Evolutionary conservation across 176 grass and related monocot genomes (phyloP).

Genomic region (Lolium rigidum): DNA sequence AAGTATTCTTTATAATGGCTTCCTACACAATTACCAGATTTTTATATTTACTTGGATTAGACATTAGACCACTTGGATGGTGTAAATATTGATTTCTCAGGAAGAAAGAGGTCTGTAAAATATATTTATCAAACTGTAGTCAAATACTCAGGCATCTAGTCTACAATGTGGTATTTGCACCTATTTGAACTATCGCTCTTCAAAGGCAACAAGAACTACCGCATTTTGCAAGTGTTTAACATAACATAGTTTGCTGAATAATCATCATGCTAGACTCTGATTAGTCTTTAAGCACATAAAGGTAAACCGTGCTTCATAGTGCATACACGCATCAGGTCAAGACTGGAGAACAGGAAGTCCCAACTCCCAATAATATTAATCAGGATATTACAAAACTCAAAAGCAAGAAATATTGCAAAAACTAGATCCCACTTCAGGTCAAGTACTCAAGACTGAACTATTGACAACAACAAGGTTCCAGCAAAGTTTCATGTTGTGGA

Average conservation of each 20-base stretch:
- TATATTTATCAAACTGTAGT: background rate
- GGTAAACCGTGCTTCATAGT: background rate
- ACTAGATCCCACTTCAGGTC: background rate
- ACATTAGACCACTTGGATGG: too few species aligned
- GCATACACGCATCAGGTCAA: background rate
- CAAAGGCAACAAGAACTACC: background rate
- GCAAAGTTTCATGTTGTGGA: background rate
- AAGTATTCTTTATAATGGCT: too few species aligned
- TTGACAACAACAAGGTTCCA: background rate
- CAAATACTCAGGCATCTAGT: background rate
- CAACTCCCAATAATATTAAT: slow-evolving; percentile 2
- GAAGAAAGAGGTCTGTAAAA: too few species aligned
- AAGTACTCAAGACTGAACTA: background rate
- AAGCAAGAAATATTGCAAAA: background rate
- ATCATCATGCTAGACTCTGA: too few species aligned
- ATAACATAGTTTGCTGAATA: too few species aligned
- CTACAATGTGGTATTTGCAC: background rate
- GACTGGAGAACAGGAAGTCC: background rate
- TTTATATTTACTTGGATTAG: too few species aligned
- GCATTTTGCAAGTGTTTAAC: too few species aligned
- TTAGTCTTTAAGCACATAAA: slow-evolving; percentile 1
- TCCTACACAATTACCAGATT: too few species aligned
- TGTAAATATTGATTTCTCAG: too few species aligned
- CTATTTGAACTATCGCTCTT: slow-evolving; percentile 13
- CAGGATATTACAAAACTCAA: background rate